phyloP scores from a whole-genome alignment of 2,329 filamentous ascomycete genomes.

The Trichoderma sp. region DNA sequence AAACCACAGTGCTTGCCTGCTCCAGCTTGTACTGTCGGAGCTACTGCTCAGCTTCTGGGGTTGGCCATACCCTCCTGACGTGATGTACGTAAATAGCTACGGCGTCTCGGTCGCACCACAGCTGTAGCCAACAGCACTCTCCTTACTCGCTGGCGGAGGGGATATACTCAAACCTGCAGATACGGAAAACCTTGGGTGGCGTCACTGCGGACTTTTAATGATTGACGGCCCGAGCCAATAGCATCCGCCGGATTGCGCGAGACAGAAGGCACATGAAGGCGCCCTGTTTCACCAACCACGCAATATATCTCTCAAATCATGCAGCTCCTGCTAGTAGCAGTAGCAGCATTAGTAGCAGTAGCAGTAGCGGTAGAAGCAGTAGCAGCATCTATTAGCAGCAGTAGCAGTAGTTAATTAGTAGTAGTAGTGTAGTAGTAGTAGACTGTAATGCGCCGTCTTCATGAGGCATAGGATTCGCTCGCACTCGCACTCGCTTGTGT shows the following conservation, averaged over 20 bases:
- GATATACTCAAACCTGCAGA: background rate
- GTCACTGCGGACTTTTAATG: background rate
- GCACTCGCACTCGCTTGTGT: background rate
- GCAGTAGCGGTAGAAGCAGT: too few relatives aligned
- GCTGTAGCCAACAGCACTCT: background rate
- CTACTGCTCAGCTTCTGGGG: background rate
- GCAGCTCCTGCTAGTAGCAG: background rate
- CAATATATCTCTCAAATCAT: slow-evolving; percentile 16
- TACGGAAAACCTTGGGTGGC: background rate
- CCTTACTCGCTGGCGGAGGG: background rate
- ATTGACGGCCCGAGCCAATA: background rate
- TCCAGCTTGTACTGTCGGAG: background rate
- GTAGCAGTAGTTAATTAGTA: too few relatives aligned
- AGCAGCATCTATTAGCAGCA: too few relatives aligned
- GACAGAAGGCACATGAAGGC: slow-evolving; percentile 1
- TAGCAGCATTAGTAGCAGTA: too few relatives aligned
- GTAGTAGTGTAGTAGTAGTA: too few relatives aligned
- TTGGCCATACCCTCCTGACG: slow-evolving; percentile 2
- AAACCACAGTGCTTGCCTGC: slow-evolving; percentile 4
- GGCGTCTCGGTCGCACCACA: background rate
- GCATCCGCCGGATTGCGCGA: background rate
- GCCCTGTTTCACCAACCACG: slow-evolving; percentile 16
- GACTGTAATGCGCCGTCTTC: background rate
- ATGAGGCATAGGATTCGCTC: background rate
- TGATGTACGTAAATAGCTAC: background rate